phyloP scores from a whole-genome alignment of 2,329 filamentous ascomycete genomes.

The Aspergillus glaucus region DNA sequence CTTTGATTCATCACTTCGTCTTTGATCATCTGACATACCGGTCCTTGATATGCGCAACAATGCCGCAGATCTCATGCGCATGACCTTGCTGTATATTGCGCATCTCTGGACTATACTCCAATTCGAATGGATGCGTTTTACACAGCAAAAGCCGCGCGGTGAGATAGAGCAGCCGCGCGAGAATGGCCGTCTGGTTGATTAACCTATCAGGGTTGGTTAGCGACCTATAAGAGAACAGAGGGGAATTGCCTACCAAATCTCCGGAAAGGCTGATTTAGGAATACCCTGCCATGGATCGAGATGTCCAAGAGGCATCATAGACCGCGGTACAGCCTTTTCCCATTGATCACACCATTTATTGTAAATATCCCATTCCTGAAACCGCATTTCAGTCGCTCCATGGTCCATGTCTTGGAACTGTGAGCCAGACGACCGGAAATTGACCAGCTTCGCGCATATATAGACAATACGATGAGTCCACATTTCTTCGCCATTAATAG shows the following conservation, averaged over 20 bases:
- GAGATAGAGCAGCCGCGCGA: slow-evolving; percentile 83
- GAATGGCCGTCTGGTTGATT: slow-evolving; percentile 71
- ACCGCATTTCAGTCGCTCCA: slow-evolving; percentile 53
- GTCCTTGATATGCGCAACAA: slow-evolving; percentile 78
- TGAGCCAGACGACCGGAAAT: slow-evolving; percentile 69
- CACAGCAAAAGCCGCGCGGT: slow-evolving; percentile 75
- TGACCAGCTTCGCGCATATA: slow-evolving; percentile 77
- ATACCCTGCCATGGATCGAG: slow-evolving; percentile 61
- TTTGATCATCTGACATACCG: slow-evolving; percentile 35
- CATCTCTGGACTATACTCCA: slow-evolving; percentile 60
- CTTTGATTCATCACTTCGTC: not conserved
- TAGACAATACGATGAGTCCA: slow-evolving; percentile 90
- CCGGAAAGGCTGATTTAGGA: slow-evolving; percentile 71
- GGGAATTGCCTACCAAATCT: slow-evolving; percentile 62
- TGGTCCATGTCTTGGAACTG: slow-evolving; percentile 56
- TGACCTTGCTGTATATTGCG: slow-evolving; percentile 64
- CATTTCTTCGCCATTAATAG: slow-evolving; percentile 62
- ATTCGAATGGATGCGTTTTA: slow-evolving; percentile 66
- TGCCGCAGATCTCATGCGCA: slow-evolving; percentile 80
- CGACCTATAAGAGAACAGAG: not conserved
- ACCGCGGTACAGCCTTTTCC: slow-evolving; percentile 70
- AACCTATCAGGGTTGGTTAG: slow-evolving; percentile 44
- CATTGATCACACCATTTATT: slow-evolving; percentile 77
- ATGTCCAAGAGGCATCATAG: slow-evolving; percentile 82
- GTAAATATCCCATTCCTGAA: slow-evolving; percentile 72